Evolutionary conservation across 2,329 filamentous ascomycete genomes (phyloP).

Genomic region (Botrytis byssoidea): DNA sequence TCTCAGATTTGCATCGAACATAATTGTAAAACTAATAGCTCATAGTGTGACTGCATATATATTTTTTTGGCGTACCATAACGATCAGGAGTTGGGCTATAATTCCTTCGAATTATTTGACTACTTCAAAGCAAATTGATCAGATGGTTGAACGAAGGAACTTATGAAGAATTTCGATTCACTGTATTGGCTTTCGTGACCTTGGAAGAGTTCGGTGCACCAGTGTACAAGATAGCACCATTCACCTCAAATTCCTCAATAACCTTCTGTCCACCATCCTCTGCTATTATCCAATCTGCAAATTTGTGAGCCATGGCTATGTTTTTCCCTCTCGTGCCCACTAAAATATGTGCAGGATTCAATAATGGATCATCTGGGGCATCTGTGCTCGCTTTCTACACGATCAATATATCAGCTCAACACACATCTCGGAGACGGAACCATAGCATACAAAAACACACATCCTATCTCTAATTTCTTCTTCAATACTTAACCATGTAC

Average conservation of each 20-base stretch:
- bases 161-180: not conserved
- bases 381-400: conserved; percentile 40
- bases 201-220: conserved; percentile 35
- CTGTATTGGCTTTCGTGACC: not conserved
- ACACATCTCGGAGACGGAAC: not conserved
- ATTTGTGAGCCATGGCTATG: conserved; percentile 39
- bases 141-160: not conserved
- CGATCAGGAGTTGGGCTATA: not conserved
- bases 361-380: conserved; percentile 41
- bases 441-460: conserved; percentile 38
- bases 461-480: conserved; percentile 39
- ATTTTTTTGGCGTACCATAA: not conserved
- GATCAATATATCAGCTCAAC: conserved; percentile 26
- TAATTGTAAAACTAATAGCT: no score
- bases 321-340: conserved; percentile 42
- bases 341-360: conserved; percentile 47
- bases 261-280: conserved; percentile 41
- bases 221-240: conserved; percentile 41
- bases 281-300: conserved; percentile 44
- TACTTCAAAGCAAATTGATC: not conserved
- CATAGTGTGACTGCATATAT: no score
- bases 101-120: not conserved
- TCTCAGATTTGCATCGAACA: not conserved
- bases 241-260: conserved; percentile 42
- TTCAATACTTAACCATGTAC: conserved; percentile 45